Conservation (phyloP, 805 yeast species). For the Metschnikowia anglica region DNA sequence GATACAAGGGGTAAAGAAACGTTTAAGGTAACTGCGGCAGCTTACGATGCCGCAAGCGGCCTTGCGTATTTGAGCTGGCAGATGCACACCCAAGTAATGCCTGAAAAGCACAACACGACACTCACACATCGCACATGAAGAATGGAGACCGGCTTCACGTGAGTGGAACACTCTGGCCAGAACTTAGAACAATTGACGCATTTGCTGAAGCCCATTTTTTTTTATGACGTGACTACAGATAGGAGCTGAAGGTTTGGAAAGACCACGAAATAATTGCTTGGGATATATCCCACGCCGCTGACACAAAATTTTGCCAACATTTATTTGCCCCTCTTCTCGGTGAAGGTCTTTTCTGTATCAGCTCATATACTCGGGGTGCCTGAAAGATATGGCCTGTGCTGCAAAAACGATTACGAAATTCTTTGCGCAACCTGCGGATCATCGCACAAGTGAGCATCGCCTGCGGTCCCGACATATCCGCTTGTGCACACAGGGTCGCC, state of each 20-base stretch:
- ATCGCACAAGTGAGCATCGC: background rate
- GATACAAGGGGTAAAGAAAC: too few species aligned
- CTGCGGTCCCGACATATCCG: background rate
- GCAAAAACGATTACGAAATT: background rate
- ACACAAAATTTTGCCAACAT: too few species aligned
- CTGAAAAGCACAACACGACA: too few species aligned
- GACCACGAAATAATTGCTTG: too few species aligned
- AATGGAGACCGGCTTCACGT: background rate
- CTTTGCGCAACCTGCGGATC: background rate
- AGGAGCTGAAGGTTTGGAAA: too few species aligned
- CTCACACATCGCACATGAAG: background rate
- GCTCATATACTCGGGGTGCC: background rate
- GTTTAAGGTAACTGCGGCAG: background rate
- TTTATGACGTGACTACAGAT: too few species aligned
- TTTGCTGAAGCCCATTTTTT: too few species aligned
- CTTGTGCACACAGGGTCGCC: background rate
- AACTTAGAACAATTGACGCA: too few species aligned
- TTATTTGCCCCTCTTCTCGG: background rate
- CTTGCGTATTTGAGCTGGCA: background rate
- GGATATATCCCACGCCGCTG: too few species aligned
- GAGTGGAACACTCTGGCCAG: background rate
- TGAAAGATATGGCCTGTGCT: background rate
- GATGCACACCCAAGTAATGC: background rate
- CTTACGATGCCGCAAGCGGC: background rate
- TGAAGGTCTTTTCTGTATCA: background rate